Evolutionary conservation across 2,329 filamentous ascomycete species (phyloP).

Genomic region (Atkinsonella hypoxylon): DNA sequence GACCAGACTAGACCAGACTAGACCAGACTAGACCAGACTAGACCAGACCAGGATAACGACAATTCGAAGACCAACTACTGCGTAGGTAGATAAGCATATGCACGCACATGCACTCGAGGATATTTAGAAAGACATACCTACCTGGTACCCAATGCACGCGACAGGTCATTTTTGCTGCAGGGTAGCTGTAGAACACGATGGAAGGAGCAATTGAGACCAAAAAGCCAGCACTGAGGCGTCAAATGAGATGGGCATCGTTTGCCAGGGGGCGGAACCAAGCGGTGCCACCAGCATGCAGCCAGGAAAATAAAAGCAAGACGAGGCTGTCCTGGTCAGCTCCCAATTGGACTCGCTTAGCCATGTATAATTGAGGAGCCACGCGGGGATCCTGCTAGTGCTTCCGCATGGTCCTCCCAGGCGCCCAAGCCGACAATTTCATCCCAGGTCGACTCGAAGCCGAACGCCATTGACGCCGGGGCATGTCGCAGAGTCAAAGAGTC

Average conservation of each 20-base stretch:
- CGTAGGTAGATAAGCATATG: no score
- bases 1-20: no score
- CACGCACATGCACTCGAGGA: no score
- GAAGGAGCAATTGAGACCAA: not conserved
- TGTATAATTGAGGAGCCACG: conserved; percentile 6
- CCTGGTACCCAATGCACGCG: no score
- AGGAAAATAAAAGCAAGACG: conserved; percentile 2
- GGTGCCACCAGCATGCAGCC: not conserved
- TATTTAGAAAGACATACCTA: no score
- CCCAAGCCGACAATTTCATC: no score
- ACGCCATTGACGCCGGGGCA: not conserved
- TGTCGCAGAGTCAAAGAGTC: not conserved
- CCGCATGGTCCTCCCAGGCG: conserved; percentile 1
- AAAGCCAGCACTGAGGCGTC: not conserved
- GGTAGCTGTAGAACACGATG: not conserved
- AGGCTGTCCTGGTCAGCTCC: conserved; percentile 1
- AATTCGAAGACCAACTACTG: no score
- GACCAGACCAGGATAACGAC: no score
- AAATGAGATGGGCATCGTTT: not conserved
- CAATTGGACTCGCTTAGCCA: conserved; percentile 5
- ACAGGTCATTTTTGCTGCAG: not conserved
- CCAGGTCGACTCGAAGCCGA: no score
- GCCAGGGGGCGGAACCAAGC: conserved; percentile 6
- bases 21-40: no score
- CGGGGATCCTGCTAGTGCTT: conserved; percentile 5